A percentile compares a stretch with the other conserved stretches of the same genome.
Evolutionary conservation across 345 rosid genomes (phyloP).

Genomic region (Carallia pectinifolia): DNA sequence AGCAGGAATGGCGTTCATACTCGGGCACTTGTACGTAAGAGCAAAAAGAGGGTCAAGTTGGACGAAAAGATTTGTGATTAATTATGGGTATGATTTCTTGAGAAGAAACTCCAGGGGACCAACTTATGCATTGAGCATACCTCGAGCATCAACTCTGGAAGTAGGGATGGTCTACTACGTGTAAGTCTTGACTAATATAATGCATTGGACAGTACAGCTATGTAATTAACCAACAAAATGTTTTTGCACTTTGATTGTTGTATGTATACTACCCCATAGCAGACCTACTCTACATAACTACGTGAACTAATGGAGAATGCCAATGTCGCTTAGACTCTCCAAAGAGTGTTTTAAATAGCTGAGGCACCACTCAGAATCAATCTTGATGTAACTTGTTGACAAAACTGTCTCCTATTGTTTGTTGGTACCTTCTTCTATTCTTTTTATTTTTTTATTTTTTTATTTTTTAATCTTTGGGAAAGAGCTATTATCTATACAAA

Average conservation of each 20-base stretch:
- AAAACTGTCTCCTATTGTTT: too few species aligned
- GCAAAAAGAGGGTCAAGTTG: conserved; percentile 12
- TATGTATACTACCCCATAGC: background rate
- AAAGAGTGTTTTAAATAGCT: background rate
- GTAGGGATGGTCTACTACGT: conserved; percentile 21
- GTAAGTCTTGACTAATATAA: background rate
- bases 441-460: too few species aligned
- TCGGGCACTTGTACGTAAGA: conserved; percentile 3
- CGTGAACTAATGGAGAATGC: background rate
- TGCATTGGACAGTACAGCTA: too few species aligned
- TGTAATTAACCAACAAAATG: too few species aligned
- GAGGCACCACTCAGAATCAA: too few species aligned
- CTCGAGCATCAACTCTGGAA: conserved; percentile 14
- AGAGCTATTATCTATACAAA: too few species aligned
- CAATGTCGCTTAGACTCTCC: background rate
- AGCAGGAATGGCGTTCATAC: conserved; percentile 16
- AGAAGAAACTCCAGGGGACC: conserved; percentile 20
- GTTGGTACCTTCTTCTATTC: too few species aligned
- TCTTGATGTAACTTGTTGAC: too few species aligned
- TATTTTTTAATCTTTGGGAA: too few species aligned
- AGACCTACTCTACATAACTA: background rate
- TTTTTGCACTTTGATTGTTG: background rate
- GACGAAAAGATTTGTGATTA: conserved; percentile 8
- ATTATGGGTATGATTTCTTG: conserved; percentile 11
- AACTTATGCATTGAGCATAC: conserved; percentile 8